Evolutionary conservation across 2,329 filamentous ascomycete species (phyloP).

Genomic region (Tothia fuscella): DNA sequence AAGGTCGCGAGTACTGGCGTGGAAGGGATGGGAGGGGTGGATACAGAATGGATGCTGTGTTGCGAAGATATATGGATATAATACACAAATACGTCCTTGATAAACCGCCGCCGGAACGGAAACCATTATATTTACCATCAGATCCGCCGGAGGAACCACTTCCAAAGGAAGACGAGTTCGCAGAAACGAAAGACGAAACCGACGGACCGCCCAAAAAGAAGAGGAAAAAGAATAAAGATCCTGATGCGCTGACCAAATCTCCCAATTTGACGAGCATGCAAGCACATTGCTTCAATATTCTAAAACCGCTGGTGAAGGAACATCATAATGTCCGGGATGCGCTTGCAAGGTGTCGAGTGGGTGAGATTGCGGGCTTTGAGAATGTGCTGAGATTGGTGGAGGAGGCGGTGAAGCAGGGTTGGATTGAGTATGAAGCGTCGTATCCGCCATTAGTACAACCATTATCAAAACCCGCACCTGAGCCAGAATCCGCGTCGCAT

Average conservation of each 20-base stretch:
- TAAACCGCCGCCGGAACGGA: slow-evolving; percentile 50
- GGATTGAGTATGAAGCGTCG: slow-evolving; percentile 50
- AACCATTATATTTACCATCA: slow-evolving; percentile 59
- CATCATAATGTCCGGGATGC: slow-evolving; percentile 78
- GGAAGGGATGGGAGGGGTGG: slow-evolving; percentile 68
- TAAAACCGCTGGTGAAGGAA: slow-evolving; percentile 66
- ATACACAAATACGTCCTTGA: slow-evolving; percentile 67
- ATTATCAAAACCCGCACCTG: slow-evolving; percentile 15
- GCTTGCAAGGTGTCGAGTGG: slow-evolving; percentile 56
- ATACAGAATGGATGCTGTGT: slow-evolving; percentile 77
- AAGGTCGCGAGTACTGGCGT: slow-evolving; percentile 77
- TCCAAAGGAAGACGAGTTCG: too few relatives aligned
- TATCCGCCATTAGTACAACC: too few relatives aligned
- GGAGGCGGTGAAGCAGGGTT: slow-evolving; percentile 55
- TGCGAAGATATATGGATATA: slow-evolving; percentile 83
- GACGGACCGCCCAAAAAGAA: slow-evolving; percentile 15
- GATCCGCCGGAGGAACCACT: slow-evolving; percentile 30
- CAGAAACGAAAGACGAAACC: slow-evolving; percentile 21
- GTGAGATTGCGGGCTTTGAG: slow-evolving; percentile 68
- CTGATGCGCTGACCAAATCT: slow-evolving; percentile 32
- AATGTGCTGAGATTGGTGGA: slow-evolving; percentile 66
- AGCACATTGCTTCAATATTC: slow-evolving; percentile 82
- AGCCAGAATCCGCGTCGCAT: slow-evolving; percentile 1
- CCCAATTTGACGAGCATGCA: slow-evolving; percentile 73
- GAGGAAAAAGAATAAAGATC: slow-evolving; percentile 33